Percentiles rank a stretch among this genome's conserved stretches.
Evolutionary conservation across 2,329 filamentous ascomycete species (phyloP).

Genomic region (Nemania sp.): DNA sequence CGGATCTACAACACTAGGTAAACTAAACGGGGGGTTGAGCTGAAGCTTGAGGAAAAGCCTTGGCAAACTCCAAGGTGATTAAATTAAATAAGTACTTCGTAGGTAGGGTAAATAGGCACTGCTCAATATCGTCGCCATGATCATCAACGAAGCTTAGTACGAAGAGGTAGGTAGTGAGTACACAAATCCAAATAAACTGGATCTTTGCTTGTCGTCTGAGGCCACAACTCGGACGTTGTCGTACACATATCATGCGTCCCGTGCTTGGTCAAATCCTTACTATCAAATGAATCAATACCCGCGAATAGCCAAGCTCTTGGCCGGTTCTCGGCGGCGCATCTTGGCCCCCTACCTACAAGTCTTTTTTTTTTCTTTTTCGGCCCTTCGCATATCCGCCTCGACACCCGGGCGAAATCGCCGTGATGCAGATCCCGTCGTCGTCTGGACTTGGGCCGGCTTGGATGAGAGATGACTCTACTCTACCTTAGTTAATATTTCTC

Average conservation of each 20-base stretch:
- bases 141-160: too few relatives aligned
- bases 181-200: too few relatives aligned
- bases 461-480: too few relatives aligned
- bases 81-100: too few relatives aligned
- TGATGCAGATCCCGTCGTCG: slow-evolving; percentile 4
- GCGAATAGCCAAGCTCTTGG: slow-evolving; percentile 22
- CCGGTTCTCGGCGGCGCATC: slow-evolving; percentile 24
- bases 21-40: too few relatives aligned
- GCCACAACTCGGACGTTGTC: not conserved
- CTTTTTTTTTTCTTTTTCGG: not conserved
- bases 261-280: not conserved
- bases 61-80: too few relatives aligned
- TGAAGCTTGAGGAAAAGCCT: too few relatives aligned
- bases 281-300: slow-evolving; percentile 14
- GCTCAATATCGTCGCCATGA: too few relatives aligned
- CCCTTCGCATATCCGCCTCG: not conserved
- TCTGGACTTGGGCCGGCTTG: slow-evolving; percentile 2
- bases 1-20: too few relatives aligned
- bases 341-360: not conserved
- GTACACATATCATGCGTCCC: not conserved
- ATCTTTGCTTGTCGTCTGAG: not conserved
- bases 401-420: not conserved
- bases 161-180: too few relatives aligned
- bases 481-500: not conserved
- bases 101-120: too few relatives aligned